Conservation (phyloP, 75 land plant species). For the Pinus taeda region DNA sequence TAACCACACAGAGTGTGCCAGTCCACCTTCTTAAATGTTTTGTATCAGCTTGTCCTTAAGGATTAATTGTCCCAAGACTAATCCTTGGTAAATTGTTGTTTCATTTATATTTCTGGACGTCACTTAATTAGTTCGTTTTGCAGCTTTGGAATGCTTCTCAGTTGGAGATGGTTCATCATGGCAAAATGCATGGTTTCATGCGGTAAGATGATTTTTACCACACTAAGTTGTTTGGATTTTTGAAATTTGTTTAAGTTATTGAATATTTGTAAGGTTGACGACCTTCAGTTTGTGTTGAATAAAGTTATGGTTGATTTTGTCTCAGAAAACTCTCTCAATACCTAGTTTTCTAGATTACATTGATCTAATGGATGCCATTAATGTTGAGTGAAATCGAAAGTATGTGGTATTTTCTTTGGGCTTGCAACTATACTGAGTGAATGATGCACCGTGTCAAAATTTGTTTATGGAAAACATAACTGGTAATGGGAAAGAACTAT, state of each 20-base stretch:
- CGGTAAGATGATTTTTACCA: conserved; percentile 33
- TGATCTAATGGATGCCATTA: neutral
- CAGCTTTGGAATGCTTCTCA: conserved; percentile 99
- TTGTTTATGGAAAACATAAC: too few relatives aligned
- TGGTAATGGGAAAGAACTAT: too few relatives aligned
- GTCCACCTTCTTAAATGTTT: neutral
- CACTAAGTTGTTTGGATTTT: too few relatives aligned
- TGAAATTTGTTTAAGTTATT: neutral
- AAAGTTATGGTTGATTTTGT: neutral
- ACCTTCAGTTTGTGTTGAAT: neutral
- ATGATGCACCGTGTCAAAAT: neutral
- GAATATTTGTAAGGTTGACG: neutral
- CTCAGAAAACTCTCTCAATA: neutral
- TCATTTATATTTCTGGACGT: neutral
- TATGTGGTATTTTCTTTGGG: neutral
- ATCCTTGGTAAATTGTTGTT: conserved; percentile 1
- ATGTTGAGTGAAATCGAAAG: neutral
- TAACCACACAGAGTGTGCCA: neutral
- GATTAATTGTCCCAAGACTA: neutral
- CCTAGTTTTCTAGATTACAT: neutral
- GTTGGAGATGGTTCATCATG: conserved; percentile 90
- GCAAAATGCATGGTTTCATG: conserved; percentile 99
- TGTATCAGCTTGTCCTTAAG: neutral
- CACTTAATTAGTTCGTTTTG: neutral
- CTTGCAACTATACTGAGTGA: neutral